Evolutionary conservation across 495 filamentous ascomycete species (phyloP).

Genomic region (Penicillium flavigenum): DNA sequence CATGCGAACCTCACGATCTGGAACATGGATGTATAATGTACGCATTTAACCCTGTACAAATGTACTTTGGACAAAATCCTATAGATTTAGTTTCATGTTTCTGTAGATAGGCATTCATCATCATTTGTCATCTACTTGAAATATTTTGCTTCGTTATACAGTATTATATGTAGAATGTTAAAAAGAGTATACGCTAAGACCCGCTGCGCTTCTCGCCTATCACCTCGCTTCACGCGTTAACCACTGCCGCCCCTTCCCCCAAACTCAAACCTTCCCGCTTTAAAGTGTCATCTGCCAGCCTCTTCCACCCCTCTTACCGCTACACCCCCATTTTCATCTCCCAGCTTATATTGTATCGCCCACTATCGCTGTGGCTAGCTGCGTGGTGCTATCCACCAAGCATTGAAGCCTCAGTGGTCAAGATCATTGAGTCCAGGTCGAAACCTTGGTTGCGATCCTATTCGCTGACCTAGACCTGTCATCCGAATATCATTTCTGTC

Average conservation of each 20-base stretch:
- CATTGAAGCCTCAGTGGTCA: constrained; percentile 24
- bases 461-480: constrained; percentile 11
- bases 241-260: constrained; percentile 35
- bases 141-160: background rate
- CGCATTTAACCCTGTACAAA: background rate
- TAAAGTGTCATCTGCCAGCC: constrained; percentile 29
- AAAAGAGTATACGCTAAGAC: background rate
- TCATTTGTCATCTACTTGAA: background rate
- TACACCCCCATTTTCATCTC: constrained; percentile 11
- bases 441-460: constrained; percentile 19
- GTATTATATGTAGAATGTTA: background rate
- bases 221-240: constrained; percentile 43
- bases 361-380: constrained; percentile 27
- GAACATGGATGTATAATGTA: background rate
- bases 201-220: constrained; percentile 36
- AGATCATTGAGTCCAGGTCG: constrained; percentile 17
- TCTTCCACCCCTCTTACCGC: constrained; percentile 22
- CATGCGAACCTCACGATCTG: constrained; percentile 1
- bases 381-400: constrained; percentile 32
- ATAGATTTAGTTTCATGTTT: background rate
- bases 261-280: constrained; percentile 33
- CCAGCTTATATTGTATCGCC: constrained; percentile 7
- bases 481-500: background rate
- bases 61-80: background rate
- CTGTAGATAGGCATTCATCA: background rate